phyloP scores from a whole-genome alignment of 306 rosid species.

The Malus sylvestris region DNA sequence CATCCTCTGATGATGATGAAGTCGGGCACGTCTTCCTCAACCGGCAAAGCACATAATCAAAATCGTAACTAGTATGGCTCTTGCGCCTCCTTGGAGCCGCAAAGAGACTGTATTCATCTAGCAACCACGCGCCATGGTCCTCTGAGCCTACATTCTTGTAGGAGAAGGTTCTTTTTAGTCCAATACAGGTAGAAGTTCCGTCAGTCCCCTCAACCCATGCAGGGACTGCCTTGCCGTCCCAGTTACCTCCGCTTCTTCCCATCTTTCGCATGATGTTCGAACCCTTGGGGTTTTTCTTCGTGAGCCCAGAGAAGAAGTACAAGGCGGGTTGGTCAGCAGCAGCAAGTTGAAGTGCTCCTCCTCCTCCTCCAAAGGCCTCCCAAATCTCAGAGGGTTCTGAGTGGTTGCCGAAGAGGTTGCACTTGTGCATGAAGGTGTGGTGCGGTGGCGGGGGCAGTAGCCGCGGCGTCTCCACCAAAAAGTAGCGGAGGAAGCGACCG shows the following conservation, averaged over 20 bases:
- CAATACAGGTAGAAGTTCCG: neutral
- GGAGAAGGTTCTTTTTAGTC: neutral
- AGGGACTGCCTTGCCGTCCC: neutral
- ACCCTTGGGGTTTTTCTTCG: neutral
- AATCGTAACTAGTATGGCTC: neutral
- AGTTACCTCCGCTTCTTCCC: neutral
- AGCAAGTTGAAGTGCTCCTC: neutral
- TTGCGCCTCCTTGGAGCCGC: neutral
- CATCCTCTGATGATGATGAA: neutral
- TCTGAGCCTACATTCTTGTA: neutral
- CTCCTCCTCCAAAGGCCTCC: neutral
- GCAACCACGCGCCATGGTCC: neutral
- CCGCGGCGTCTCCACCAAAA: neutral
- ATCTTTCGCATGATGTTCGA: neutral
- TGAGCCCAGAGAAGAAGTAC: neutral
- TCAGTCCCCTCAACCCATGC: neutral
- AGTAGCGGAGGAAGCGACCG: neutral
- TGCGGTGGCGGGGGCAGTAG: neutral
- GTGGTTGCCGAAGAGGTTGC: neutral
- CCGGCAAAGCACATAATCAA: neutral
- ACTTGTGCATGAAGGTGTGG: neutral
- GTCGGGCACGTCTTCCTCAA: neutral
- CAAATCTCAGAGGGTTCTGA: neutral
- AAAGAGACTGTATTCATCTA: neutral
- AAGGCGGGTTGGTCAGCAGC: neutral